A percentile compares a stretch with the other conserved stretches of the same genome.
phyloP scores from a whole-genome alignment of 2,329 filamentous ascomycete species.

The Cladorrhinum sp. region DNA sequence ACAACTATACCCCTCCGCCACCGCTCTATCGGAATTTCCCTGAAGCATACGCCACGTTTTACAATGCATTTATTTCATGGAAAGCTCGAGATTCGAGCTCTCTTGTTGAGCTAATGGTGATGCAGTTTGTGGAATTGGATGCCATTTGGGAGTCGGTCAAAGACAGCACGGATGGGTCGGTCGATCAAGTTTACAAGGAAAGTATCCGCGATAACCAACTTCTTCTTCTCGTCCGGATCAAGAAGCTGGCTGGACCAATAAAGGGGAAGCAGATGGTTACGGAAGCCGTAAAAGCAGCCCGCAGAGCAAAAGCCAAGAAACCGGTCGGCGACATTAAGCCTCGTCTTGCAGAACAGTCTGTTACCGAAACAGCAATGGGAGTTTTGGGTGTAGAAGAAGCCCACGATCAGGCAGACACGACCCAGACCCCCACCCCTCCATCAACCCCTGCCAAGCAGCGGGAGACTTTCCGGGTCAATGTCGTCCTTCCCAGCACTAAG shows the following conservation, averaged over 20 bases:
- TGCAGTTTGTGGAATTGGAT: conserved; percentile 80
- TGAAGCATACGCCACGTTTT: conserved; percentile 69
- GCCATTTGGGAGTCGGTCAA: conserved; percentile 82
- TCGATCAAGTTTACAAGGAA: conserved; percentile 72
- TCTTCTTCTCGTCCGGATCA: conserved; percentile 75
- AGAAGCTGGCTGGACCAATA: conserved; percentile 70
- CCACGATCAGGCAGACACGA: conserved; percentile 37
- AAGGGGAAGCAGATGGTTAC: conserved; percentile 70
- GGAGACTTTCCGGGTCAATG: conserved; percentile 30
- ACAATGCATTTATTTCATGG: conserved; percentile 79
- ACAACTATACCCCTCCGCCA: conserved; percentile 64
- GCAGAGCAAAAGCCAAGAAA: conserved; percentile 64
- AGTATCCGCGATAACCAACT: conserved; percentile 80
- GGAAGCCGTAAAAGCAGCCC: conserved; percentile 69
- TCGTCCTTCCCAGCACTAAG: conserved; percentile 30
- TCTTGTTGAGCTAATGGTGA: conserved; percentile 79
- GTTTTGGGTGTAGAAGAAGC: conserved; percentile 42
- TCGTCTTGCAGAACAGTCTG: conserved; percentile 54
- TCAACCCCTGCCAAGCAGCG: conserved; percentile 45
- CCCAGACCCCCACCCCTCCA: conserved; percentile 54
- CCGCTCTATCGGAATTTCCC: conserved; percentile 61
- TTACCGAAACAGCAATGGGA: conserved; percentile 37
- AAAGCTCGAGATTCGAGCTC: conserved; percentile 76
- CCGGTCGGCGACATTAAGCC: conserved; percentile 68
- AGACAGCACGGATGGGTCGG: conserved; percentile 69